Conservation (phyloP, 805 yeast genomes). For the Ogataea paraovalis region DNA sequence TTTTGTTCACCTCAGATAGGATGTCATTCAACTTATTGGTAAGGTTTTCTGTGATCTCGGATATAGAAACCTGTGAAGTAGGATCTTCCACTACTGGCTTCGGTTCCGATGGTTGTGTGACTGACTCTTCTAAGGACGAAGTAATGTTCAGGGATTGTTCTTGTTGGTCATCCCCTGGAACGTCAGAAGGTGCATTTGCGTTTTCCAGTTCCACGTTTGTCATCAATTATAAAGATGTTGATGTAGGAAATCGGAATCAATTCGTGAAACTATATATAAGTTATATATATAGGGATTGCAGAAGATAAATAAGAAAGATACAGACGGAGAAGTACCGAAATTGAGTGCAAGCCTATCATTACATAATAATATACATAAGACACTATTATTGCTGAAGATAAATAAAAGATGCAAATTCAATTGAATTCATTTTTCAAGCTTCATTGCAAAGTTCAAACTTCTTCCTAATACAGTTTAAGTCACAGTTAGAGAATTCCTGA, state of each 20-base stretch:
- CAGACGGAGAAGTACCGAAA: too few species aligned
- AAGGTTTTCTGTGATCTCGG: conserved; percentile 23
- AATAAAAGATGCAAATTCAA: too few species aligned
- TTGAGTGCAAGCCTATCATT: too few species aligned
- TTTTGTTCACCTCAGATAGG: conserved; percentile 19
- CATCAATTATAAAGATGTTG: not conserved
- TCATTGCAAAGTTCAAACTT: too few species aligned
- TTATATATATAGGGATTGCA: too few species aligned
- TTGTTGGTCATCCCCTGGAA: not conserved
- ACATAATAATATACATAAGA: too few species aligned
- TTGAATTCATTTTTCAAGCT: too few species aligned
- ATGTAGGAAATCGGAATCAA: too few species aligned
- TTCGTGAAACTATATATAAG: too few species aligned
- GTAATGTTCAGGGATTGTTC: not conserved
- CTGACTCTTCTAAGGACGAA: not conserved
- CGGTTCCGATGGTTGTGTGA: not conserved
- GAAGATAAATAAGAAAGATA: too few species aligned
- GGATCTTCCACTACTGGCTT: not conserved
- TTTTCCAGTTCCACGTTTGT: not conserved
- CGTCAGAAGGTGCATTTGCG: not conserved
- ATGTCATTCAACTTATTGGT: conserved; percentile 20
- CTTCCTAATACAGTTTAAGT: too few species aligned
- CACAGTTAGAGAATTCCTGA: not conserved
- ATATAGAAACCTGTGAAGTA: conserved; percentile 12
- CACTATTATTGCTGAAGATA: too few species aligned